These are phyloP conservation scores for Phytophthora idaei DNA, from an alignment of 352 stramenopile species.

Conservation along the genomic window DNA sequence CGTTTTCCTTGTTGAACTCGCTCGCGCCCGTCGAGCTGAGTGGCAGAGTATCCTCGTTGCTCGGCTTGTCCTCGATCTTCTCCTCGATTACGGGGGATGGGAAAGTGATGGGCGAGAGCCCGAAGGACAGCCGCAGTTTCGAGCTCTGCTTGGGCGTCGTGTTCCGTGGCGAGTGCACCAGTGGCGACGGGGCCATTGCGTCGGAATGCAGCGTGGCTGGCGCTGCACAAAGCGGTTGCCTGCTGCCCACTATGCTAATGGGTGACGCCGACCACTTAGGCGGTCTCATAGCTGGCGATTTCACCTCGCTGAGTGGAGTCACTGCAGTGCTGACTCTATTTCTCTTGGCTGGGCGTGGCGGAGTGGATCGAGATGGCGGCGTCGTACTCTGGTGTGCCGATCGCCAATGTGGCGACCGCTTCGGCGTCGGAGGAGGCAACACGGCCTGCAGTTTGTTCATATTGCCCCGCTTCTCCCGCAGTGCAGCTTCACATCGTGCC, in stretches of 20 bases:
- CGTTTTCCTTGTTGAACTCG: conserved; percentile 33
- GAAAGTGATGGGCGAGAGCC: conserved; percentile 55
- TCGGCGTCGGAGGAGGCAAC: conserved; percentile 13
- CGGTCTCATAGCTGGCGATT: conserved; percentile 18
- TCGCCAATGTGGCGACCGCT: conserved; percentile 8
- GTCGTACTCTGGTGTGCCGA: conserved; percentile 15
- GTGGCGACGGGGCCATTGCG: conserved; percentile 21
- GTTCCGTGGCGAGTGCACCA: conserved; percentile 15
- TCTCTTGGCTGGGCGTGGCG: conserved; percentile 21
- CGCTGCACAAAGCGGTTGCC: conserved; percentile 14
- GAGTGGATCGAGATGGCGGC: conserved; percentile 21
- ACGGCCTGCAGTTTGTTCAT: conserved; percentile 43
- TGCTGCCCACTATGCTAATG: conserved; percentile 19
- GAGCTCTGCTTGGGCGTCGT: conserved; percentile 18
- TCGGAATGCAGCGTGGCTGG: conserved; percentile 22
- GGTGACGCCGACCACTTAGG: conserved; percentile 41
- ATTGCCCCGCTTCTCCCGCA: conserved; percentile 49
- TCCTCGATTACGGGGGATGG: conserved; percentile 18
- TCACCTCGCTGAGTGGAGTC: conserved; percentile 15
- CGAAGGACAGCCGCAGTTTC: conserved; percentile 39
- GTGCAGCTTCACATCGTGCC: conserved; percentile 38
- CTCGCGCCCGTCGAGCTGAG: conserved; percentile 16
- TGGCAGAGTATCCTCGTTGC: conserved; percentile 19
- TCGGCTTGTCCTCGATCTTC: conserved; percentile 18
- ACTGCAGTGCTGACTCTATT: conserved; percentile 5